phyloP scores from a whole-genome alignment of 2,329 filamentous ascomycete genomes.

The Neopestalotiopsis sp. region DNA sequence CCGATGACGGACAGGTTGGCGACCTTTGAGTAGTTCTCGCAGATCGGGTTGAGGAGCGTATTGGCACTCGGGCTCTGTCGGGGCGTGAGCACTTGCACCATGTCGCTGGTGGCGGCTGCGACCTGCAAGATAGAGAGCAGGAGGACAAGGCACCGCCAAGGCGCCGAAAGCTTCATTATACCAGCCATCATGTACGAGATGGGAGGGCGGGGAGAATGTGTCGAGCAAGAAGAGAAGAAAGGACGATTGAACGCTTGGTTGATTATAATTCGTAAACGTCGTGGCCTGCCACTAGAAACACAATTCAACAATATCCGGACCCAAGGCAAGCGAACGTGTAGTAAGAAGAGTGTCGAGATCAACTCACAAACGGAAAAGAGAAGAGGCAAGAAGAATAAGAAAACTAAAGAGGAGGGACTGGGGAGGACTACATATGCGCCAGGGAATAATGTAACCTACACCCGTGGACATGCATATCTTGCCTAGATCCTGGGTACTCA shows the following conservation, averaged over 20 bases:
- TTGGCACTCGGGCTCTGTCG: conserved; percentile 15
- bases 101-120: not conserved
- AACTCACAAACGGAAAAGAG: conserved; percentile 11
- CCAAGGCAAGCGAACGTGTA: conserved; percentile 12
- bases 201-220: not conserved
- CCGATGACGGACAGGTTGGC: conserved; percentile 54
- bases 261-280: conserved; percentile 3
- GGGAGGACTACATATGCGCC: not conserved
- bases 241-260: not conserved
- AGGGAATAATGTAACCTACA: not conserved
- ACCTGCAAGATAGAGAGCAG: not conserved
- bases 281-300: conserved; percentile 16
- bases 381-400: not conserved
- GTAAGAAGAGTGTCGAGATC: conserved; percentile 1
- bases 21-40: conserved; percentile 47
- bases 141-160: conserved; percentile 1
- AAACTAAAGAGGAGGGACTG: too few relatives aligned
- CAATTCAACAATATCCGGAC: not conserved
- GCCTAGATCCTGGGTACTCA: not conserved
- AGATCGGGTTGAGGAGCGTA: conserved; percentile 25
- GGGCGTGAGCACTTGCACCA: conserved; percentile 3
- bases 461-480: not conserved
- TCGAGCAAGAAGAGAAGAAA: not conserved
- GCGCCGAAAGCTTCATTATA: not conserved
- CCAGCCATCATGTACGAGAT: not conserved